Base-by-base conservation (phyloP, 164 flowering plant genomes). In the Platanus orientalis region DNA sequence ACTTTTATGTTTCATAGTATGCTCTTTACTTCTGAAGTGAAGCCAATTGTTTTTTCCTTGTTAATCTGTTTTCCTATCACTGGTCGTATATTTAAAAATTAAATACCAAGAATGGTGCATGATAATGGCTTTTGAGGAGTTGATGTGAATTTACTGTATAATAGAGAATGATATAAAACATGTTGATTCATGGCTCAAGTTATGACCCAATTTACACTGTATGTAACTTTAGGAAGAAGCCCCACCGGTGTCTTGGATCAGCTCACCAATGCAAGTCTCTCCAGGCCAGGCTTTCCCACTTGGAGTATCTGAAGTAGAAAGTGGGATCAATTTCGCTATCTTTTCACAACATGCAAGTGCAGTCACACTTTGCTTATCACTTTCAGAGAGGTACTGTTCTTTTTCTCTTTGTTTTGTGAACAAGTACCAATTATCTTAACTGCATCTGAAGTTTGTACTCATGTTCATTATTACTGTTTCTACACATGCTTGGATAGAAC, bases 311-410 rank as follows among this genome's bases (percentile, higher is more conserved):
- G 84, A 84, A 76, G 73, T 80, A 53, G 96, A 90, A 59, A 83
- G 57, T 62, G 96, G 96, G 60, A 81, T 84, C 54, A 94, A 94
- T 66, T 94, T 94, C 71, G 83, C 97, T 16, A 72, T 94, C 57
- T 94, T 89, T 73, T 89, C 97, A 20, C 89, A 84, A 78, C 83
- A 94, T 81, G 97, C 97, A 40, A 82, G 86, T 49, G 70, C 88
- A 7, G 93, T 94, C 54, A 84, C 84, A 36, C 95, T 94, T 69
- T 90, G 97, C 71, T 78, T 94, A 67, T 65, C 70, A 47, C 75
- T 84, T 76, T 79, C 80, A 2, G 69, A 72, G 48, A 80, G 87
- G 99, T 90, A 65, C 55, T 19, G 54, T 32, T 29, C 23, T 27
- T 10, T n/a, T 42, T 39, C 25, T 45, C 26, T 36, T 42, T 32